Percentiles rank a stretch among this genome's conserved stretches.
These are phyloP conservation scores for Lachnellula cervina DNA, from an alignment of 2,329 filamentous ascomycete genomes.

Conservation along the genomic window DNA sequence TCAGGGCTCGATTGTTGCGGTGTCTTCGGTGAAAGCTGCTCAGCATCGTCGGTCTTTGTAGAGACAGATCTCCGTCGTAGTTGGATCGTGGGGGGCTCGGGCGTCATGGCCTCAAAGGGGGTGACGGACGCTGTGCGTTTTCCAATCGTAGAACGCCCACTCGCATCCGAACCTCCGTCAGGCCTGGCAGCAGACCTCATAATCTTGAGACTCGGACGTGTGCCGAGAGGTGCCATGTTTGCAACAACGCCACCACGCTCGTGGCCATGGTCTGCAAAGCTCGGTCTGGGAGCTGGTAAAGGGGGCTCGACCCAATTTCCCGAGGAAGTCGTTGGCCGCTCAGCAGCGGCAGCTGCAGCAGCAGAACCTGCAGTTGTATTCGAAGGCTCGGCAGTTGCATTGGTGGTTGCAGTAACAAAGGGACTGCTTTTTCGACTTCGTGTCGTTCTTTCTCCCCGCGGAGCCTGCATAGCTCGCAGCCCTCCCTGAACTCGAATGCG, in stretches of 20 bases:
- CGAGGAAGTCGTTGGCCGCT: conserved; percentile 24
- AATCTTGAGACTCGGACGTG: conserved; percentile 59
- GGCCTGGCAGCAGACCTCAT: conserved; percentile 40
- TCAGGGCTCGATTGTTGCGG: conserved; percentile 15
- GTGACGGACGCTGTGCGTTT: conserved; percentile 23
- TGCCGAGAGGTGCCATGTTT: conserved; percentile 78
- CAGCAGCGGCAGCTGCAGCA: conserved; percentile 8
- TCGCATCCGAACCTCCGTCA: conserved; percentile 10
- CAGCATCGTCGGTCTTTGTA: conserved; percentile 9
- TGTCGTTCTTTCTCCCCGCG: conserved; percentile 20
- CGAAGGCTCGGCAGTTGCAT: conserved; percentile 8
- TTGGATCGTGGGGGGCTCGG: conserved; percentile 14
- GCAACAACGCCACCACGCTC: conserved; percentile 71
- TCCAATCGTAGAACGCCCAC: conserved; percentile 10
- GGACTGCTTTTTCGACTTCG: conserved; percentile 29
- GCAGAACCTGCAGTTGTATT: conserved; percentile 7
- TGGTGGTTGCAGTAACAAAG: conserved; percentile 14
- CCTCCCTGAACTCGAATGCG: conserved; percentile 9
- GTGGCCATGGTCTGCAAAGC: conserved; percentile 71
- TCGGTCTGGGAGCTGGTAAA: conserved; percentile 51
- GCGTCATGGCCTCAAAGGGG: conserved; percentile 17
- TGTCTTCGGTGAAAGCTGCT: conserved; percentile 8
- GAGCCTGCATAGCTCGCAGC: conserved; percentile 2
- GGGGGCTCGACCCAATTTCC: conserved; percentile 54
- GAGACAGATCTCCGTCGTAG: conserved; percentile 14